Base-by-base conservation (phyloP, 78 protist genomes). In the Acrasis kona region DNA sequence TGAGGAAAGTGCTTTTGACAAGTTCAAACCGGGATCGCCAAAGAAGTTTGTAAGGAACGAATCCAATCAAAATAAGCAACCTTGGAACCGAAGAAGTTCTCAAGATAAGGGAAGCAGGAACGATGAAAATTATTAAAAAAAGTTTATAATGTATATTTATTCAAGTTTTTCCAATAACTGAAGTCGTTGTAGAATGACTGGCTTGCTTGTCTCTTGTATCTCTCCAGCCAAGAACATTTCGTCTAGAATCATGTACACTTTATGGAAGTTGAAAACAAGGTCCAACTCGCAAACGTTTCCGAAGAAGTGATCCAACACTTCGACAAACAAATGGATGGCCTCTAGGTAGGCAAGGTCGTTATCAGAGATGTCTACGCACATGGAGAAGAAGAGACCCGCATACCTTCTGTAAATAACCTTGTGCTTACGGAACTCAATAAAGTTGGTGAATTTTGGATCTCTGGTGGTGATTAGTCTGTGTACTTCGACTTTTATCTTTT, bases 211-310 rank as follows among this genome's bases (percentile, higher is more conserved):
- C 39, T 98, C 99, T 87, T 91, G 91, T 5, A 98, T 82, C 66
- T 98, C 99, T 12, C 99, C 99, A 1, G 94, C 97, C 0, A 95
- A 72, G 50, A 96, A 85, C 35, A 95, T 70, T 75, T 96, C 99
- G 78, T 96, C 99, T 0, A 96, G 77, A 9, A 95, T 79, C 12
- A 90, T 85, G 81, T 91, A 96, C 5, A 87, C 94, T 82, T 87
- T 85, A 84, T 88, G 89, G 78, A 95, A 97, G 78, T 91, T 89
- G 90, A 83, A 97, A 31, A 97, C 98, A 6, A 97, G 85, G 85
- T 97, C 99, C 29, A 95, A 78, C 74, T 97, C 99, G 79, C 98
- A 95, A 39, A 97, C 99, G 70, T 90, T 87, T 35, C 95, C 96
- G 76, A 97, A 97, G 76, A 86, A 94, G 61, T 85, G 84, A 70